These are phyloP conservation scores for Chaetomiaceae sp. DNA, from an alignment of 2,329 filamentous ascomycete genomes.

Conservation along the genomic window DNA sequence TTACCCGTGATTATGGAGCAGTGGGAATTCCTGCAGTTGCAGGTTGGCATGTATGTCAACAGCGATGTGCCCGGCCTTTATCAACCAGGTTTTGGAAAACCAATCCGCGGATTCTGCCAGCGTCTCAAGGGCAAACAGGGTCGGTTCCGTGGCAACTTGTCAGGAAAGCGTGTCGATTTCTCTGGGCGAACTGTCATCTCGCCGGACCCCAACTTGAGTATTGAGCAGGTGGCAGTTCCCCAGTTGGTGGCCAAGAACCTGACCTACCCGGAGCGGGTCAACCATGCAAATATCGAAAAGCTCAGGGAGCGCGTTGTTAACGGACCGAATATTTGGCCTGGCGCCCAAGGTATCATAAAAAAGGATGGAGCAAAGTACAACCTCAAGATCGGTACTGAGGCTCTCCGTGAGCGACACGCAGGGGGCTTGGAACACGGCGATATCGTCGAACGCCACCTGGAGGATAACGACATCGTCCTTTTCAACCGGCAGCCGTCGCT, in stretches of 20 bases:
- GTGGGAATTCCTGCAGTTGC: slow-evolving; percentile 94
- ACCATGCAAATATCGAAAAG: slow-evolving; percentile 80
- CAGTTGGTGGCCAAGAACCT: slow-evolving; percentile 90
- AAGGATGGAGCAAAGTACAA: slow-evolving; percentile 66
- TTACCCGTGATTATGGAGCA: slow-evolving; percentile 93
- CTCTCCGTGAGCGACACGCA: slow-evolving; percentile 58
- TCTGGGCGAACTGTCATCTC: slow-evolving; percentile 97
- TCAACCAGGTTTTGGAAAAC: slow-evolving; percentile 79
- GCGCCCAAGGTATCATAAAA: slow-evolving; percentile 77
- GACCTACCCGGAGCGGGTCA: slow-evolving; percentile 88
- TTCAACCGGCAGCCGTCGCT: slow-evolving; percentile 98
- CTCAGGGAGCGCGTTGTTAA: slow-evolving; percentile 69
- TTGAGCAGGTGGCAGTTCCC: slow-evolving; percentile 91
- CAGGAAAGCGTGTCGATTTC: slow-evolving; percentile 97
- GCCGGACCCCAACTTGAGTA: slow-evolving; percentile 87
- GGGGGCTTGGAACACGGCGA: slow-evolving; percentile 76
- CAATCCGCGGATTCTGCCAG: slow-evolving; percentile 90
- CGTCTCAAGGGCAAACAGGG: slow-evolving; percentile 96
- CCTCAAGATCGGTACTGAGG: slow-evolving; percentile 64
- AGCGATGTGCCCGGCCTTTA: slow-evolving; percentile 92
- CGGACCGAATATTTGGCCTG: slow-evolving; percentile 76
- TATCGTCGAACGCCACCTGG: slow-evolving; percentile 87
- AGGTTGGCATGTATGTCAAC: slow-evolving; percentile 97
- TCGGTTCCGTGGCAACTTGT: slow-evolving; percentile 92
- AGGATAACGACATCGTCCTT: slow-evolving; percentile 91